These are phyloP conservation scores for Ambrosiella cleistominuta DNA, from an alignment of 2,329 filamentous ascomycete genomes.

Conservation along the genomic window DNA sequence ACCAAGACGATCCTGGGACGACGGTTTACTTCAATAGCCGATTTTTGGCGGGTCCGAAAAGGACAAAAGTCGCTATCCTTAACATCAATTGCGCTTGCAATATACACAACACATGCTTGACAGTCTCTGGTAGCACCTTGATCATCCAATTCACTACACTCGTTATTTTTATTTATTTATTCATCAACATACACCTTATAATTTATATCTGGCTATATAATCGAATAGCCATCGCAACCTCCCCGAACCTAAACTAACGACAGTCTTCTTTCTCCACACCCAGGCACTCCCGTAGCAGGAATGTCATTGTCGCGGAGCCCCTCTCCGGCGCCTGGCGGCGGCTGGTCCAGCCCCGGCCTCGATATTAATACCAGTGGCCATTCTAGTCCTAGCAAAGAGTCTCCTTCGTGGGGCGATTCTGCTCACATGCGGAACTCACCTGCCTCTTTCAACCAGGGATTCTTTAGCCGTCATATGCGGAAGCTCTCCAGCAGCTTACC, in stretches of 20 bases:
- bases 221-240: background rate
- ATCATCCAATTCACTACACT: background rate
- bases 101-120: background rate
- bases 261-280: conserved; percentile 6
- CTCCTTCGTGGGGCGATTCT: conserved; percentile 8
- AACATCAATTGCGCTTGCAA: background rate
- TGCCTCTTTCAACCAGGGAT: conserved; percentile 65
- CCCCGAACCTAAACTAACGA: conserved; percentile 4
- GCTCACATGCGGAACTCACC: conserved; percentile 39
- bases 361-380: conserved; percentile 52
- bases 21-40: too few species aligned
- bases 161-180: conserved; percentile 1
- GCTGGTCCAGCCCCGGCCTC: conserved; percentile 73
- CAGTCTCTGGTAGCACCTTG: background rate
- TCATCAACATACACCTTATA: background rate
- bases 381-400: conserved; percentile 36
- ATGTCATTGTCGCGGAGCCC: conserved; percentile 84
- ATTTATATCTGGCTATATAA: background rate
- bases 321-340: conserved; percentile 66
- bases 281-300: conserved; percentile 36
- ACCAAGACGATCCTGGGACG: background rate
- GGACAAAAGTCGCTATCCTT: conserved; percentile 5
- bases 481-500: conserved; percentile 65
- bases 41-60: background rate
- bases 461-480: conserved; percentile 72